Base-by-base conservation (phyloP, 495 filamentous ascomycete genomes). In the Entonaema liquescens region DNA sequence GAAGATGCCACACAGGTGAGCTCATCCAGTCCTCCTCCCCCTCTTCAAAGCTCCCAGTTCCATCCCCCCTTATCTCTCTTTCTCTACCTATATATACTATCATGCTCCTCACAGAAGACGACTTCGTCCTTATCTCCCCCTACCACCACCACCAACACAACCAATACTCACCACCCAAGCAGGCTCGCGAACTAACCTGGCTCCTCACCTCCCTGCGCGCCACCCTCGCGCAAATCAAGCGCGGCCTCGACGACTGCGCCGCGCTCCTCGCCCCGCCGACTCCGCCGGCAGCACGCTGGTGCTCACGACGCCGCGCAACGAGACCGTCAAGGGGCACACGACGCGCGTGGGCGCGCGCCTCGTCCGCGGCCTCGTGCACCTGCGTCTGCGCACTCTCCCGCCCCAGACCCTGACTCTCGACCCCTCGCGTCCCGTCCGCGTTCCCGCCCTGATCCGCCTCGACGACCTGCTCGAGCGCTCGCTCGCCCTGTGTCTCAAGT, bases 241-340 rank as follows among this genome's bases (percentile, higher is more conserved):
- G 88, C 74, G 94, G 95, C 53, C 89, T 99, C 15, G 88, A 94
- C 79, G 94, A 97, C 82, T 98, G 95, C 79, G 88, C 90, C 53
- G 86, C 88, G 25, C 87, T 98, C 8, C 87, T 99, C 35, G 88
- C 92, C 9, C 95, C 2, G 83, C 89, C 65, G 92, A 97, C 70
- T 4, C 58, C 2, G 89, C 90, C 1, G 92, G 92, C 12, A 92
- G 89, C 59, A 99, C 94, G 4, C 88, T 99, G 53, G 94, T 92
- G 6, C 83, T 98, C 28, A 94, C 92, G 59, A 95, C 93, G n/a
- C 82, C 90, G 36, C 87, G 96, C 17, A 93, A 91, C 52, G 95
- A 99, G 82, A 88, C 85, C 67, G 89, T 98, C 35, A 99, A 99
- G 77, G 95, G 95, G 4, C 90, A 92, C 77, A 86, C 98, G 56